Evolutionary conservation across 768 basidiomycete genomes (phyloP).

Genomic region (Termitomyces sp.): DNA sequence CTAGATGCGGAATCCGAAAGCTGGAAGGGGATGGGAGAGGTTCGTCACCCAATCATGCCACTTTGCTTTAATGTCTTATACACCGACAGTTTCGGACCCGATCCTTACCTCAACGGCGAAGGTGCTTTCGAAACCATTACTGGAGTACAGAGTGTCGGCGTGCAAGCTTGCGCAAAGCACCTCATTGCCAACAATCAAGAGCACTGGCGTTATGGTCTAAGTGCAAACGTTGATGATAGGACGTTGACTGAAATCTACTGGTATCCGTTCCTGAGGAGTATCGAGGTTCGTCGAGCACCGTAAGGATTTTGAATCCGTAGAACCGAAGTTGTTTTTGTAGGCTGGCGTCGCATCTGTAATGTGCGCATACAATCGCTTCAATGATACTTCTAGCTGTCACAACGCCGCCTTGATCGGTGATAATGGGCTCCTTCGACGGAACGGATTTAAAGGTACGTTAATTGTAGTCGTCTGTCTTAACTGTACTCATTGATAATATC

Average conservation of each 20-base stretch:
- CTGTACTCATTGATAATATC: not conserved
- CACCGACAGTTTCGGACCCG: slow-evolving; percentile 42
- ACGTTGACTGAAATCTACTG: slow-evolving; percentile 52
- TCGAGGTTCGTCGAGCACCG: slow-evolving; percentile 31
- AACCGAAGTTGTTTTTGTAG: slow-evolving; percentile 17
- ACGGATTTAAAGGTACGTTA: slow-evolving; percentile 38
- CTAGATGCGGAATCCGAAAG: slow-evolving; percentile 51
- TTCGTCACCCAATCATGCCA: slow-evolving; percentile 4
- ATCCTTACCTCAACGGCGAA: slow-evolving; percentile 63
- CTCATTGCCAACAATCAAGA: slow-evolving; percentile 47
- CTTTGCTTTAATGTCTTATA: not conserved
- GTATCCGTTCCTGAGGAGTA: slow-evolving; percentile 46
- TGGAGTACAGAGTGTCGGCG: slow-evolving; percentile 57
- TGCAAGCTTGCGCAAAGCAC: slow-evolving; percentile 58
- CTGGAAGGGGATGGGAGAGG: slow-evolving; percentile 48
- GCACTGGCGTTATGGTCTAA: slow-evolving; percentile 48
- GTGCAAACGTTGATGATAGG: slow-evolving; percentile 51
- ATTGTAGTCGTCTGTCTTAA: not conserved
- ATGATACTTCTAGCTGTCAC: slow-evolving; percentile 63
- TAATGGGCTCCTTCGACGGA: slow-evolving; percentile 31
- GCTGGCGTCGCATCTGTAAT: slow-evolving; percentile 49
- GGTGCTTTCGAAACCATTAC: slow-evolving; percentile 55
- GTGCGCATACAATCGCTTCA: slow-evolving; percentile 53
- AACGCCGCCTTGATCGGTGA: slow-evolving; percentile 46
- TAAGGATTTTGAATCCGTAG: not conserved